A percentile compares a stretch with the other conserved stretches of the same genome.
phyloP scores from a whole-genome alignment of 176 grass and related monocot species.

The Canna indica region DNA sequence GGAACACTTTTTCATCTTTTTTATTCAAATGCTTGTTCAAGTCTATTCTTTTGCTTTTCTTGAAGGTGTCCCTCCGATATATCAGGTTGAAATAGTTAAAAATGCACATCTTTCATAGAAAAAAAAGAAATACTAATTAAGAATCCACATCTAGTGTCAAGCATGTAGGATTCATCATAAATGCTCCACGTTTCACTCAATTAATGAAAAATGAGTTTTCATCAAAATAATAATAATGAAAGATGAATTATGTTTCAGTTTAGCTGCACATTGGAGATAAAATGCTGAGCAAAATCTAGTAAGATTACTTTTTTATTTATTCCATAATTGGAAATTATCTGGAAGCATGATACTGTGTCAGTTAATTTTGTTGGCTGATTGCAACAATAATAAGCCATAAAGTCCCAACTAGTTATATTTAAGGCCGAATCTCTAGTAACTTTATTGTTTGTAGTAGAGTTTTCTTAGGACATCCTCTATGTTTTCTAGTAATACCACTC shows the following conservation, averaged over 20 bases:
- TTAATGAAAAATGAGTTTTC: neutral
- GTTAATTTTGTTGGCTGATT: neutral
- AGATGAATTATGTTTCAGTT: no score
- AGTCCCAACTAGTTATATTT: no score
- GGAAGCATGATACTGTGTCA: neutral
- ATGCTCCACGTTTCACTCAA: neutral
- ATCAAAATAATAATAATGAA: no score
- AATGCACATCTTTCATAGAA: no score
- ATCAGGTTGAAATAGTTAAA: no score
- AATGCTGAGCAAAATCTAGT: neutral
- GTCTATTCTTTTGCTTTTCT: neutral
- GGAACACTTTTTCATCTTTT: conserved; percentile 9
- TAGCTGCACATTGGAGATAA: neutral
- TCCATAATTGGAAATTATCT: neutral
- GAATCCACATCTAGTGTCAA: neutral
- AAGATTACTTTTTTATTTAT: neutral
- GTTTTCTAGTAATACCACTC: no score
- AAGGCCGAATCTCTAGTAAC: no score
- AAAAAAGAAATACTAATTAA: neutral
- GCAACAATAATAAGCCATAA: no score
- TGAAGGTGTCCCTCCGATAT: no score
- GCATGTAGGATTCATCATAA: neutral
- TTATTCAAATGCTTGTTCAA: neutral
- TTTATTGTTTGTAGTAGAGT: no score
- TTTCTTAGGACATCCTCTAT: no score